phyloP scores from a whole-genome alignment of 371 early-diverging fungal species.

The Quaeritorhiza haematococci region DNA sequence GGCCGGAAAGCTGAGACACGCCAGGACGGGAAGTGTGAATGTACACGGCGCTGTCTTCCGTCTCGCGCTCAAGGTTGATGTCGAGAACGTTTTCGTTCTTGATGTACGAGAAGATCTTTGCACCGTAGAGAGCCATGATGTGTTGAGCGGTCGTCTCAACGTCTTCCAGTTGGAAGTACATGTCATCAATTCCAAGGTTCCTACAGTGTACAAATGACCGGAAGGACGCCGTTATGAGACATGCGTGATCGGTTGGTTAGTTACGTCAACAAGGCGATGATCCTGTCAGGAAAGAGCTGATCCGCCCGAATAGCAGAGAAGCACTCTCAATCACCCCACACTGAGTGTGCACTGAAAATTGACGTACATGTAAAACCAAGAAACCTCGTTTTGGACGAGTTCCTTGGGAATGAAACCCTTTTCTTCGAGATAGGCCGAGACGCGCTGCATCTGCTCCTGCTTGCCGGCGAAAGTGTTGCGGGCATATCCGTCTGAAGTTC shows the following conservation, averaged over 20 bases:
- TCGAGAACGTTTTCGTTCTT: constrained; percentile 80
- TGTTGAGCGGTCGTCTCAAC: constrained; percentile 91
- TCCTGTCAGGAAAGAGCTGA: neutral
- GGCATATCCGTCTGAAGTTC: constrained; percentile 57
- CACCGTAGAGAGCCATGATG: constrained; percentile 91
- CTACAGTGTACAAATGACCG: no score
- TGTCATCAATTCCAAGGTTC: constrained; percentile 95
- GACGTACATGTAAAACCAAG: constrained; percentile 91
- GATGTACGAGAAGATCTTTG: constrained; percentile 88
- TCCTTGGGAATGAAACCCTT: constrained; percentile 89
- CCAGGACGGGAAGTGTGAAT: constrained; percentile 95
- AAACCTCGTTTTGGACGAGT: constrained; percentile 84
- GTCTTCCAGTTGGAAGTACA: constrained; percentile 90
- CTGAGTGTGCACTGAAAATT: neutral
- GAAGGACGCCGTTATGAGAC: no score
- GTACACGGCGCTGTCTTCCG: constrained; percentile 87
- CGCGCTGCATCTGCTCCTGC: constrained; percentile 82
- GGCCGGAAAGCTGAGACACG: constrained; percentile 79
- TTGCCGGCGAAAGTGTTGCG: constrained; percentile 82
- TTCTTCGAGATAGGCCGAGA: constrained; percentile 72
- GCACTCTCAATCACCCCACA: no score
- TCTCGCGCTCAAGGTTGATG: constrained; percentile 87
- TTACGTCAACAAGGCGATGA: no score
- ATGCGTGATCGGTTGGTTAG: no score
- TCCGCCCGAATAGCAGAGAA: neutral